A percentile compares a stretch with the other conserved stretches of the same genome.
phyloP scores from a whole-genome alignment of 495 filamentous ascomycete species.

The Lentithecium fluviatile region DNA sequence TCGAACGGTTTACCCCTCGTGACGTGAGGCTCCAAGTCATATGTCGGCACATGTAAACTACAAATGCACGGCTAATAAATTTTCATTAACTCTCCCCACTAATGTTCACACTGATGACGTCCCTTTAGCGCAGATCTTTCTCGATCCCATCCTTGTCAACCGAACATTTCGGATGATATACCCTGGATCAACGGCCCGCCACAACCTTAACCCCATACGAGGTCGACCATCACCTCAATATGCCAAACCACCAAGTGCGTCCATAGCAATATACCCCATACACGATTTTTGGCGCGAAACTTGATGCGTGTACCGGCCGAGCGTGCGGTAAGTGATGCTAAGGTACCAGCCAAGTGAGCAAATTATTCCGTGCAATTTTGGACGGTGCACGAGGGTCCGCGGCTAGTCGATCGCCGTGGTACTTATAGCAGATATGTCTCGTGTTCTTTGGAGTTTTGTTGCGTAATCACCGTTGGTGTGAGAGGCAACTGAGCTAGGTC shows the following conservation, averaged over 20 bases:
- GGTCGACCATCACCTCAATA: slow-evolving; percentile 22
- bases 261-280: slow-evolving; percentile 21
- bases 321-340: not conserved
- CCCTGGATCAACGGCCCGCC: slow-evolving; percentile 28
- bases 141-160: slow-evolving; percentile 9
- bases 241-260: slow-evolving; percentile 13
- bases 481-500: not conserved
- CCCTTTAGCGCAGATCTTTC: slow-evolving; percentile 15
- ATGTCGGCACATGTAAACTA: not conserved
- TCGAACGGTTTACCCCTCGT: too few relatives aligned
- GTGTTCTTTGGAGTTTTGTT: not conserved
- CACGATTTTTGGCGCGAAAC: slow-evolving; percentile 2
- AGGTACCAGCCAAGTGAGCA: slow-evolving; percentile 12
- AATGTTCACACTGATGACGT: slow-evolving; percentile 14
- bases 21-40: slow-evolving; percentile 1
- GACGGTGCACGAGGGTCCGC: slow-evolving; percentile 6
- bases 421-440: slow-evolving; percentile 15
- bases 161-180: slow-evolving; percentile 17
- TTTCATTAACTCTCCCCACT: not conserved
- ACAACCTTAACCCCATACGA: slow-evolving; percentile 25
- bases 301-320: not conserved
- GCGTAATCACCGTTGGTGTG: not conserved
- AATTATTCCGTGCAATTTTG: slow-evolving; percentile 21
- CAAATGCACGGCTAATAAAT: not conserved
- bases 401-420: slow-evolving; percentile 2